Percentiles rank a stretch among this genome's conserved stretches.
Conservation (phyloP, 208 protist species). For the Tritrichomonas foetus region DNA sequence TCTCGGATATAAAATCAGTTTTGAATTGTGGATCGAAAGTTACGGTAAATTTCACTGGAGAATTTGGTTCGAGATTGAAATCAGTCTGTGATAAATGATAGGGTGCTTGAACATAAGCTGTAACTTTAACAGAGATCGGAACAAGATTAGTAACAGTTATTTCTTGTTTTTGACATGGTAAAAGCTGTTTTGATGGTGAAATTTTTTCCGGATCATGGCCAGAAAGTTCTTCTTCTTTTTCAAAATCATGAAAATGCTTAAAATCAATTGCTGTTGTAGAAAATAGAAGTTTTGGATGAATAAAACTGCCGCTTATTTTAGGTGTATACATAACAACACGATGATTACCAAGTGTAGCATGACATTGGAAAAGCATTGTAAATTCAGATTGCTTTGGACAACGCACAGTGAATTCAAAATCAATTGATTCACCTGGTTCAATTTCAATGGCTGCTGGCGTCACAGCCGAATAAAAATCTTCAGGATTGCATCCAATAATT, state of each 20-base stretch:
- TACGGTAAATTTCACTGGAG: background rate
- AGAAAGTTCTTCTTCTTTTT: background rate
- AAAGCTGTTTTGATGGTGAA: background rate
- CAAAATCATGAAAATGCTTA: background rate
- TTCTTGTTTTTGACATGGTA: background rate
- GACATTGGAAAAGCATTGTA: background rate
- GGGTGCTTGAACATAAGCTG: background rate
- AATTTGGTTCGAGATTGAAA: background rate
- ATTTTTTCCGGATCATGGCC: background rate
- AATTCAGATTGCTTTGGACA: background rate
- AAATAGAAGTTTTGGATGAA: conserved; percentile 13
- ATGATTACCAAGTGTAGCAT: background rate
- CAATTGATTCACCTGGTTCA: background rate
- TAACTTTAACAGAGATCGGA: background rate
- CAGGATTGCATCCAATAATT: background rate
- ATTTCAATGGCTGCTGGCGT: background rate
- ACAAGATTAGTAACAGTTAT: background rate
- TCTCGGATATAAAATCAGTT: background rate
- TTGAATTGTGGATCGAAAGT: conserved; percentile 1
- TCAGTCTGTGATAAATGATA: background rate
- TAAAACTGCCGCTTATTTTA: background rate
- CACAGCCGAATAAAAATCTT: background rate
- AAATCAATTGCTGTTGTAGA: background rate
- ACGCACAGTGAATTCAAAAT: background rate
- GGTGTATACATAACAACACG: background rate